These are phyloP conservation scores for Rhodomyrtus psidioides DNA, from an alignment of 441 rosid genomes.

Conservation along the genomic window DNA sequence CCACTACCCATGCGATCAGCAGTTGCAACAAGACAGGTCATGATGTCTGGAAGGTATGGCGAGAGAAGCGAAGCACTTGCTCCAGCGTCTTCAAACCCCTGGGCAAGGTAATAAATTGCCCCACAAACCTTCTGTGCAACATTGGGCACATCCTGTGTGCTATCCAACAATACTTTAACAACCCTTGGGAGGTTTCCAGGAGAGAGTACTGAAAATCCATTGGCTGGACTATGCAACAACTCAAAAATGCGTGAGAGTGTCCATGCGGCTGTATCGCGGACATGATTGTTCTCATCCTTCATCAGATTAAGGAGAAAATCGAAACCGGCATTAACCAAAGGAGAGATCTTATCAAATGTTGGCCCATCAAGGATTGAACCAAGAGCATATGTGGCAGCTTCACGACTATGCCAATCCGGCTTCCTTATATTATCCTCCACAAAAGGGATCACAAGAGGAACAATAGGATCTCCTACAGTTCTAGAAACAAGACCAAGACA, in stretches of 20 bases:
- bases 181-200: slow-evolving; percentile 39
- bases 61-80: slow-evolving; percentile 24
- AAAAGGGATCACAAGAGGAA: slow-evolving; percentile 45
- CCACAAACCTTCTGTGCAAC: slow-evolving; percentile 10
- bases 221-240: slow-evolving; percentile 5
- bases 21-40: slow-evolving; percentile 42
- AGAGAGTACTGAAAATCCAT: slow-evolving; percentile 28
- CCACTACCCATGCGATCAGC: slow-evolving; percentile 42
- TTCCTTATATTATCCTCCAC: slow-evolving; percentile 41
- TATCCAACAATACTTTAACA: neutral
- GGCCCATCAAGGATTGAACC: slow-evolving; percentile 59
- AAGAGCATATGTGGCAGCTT: slow-evolving; percentile 75
- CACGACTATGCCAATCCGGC: slow-evolving; percentile 50
- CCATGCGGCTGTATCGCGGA: slow-evolving; percentile 6
- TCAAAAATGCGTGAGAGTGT: slow-evolving; percentile 8
- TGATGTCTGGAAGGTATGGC: slow-evolving; percentile 55
- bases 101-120: slow-evolving; percentile 11
- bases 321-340: slow-evolving; percentile 25
- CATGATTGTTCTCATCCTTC: slow-evolving; percentile 15
- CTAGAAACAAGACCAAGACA: slow-evolving; percentile 58
- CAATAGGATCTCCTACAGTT: slow-evolving; percentile 47
- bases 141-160: neutral
- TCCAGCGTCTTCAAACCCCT: slow-evolving; percentile 7
- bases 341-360: slow-evolving; percentile 33
- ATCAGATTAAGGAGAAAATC: slow-evolving; percentile 36